Evolutionary conservation across 768 basidiomycete species (phyloP).

Genomic region (Dictyophora rubrovolvata): DNA sequence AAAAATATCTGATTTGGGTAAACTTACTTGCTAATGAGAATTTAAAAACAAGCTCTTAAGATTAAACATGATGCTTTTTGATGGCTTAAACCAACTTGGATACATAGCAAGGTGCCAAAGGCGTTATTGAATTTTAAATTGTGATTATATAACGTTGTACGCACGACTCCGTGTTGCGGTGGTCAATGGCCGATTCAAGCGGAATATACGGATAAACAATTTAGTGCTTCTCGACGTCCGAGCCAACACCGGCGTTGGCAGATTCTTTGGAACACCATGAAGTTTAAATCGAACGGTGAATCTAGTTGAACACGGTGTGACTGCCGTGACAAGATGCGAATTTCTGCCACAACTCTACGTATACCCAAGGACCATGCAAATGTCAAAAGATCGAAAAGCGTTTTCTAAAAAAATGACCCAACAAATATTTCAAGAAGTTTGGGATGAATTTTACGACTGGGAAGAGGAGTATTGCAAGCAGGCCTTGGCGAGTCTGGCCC

Average conservation of each 20-base stretch:
- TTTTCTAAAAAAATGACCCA: not conserved
- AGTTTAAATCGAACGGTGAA: not conserved
- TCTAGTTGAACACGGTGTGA: not conserved
- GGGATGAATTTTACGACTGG: slow-evolving; percentile 17
- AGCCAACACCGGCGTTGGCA: not conserved
- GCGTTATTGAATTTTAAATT: too few species aligned
- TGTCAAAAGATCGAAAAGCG: not conserved
- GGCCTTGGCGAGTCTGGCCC: slow-evolving; percentile 11
- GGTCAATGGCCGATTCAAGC: too few species aligned
- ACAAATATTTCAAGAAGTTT: slow-evolving; percentile 9
- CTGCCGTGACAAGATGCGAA: not conserved
- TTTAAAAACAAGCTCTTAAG: too few species aligned
- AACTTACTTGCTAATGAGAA: too few species aligned
- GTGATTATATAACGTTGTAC: too few species aligned
- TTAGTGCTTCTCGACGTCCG: too few species aligned
- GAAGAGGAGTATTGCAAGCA: slow-evolving; percentile 11
- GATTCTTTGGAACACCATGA: not conserved
- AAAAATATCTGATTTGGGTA: too few species aligned
- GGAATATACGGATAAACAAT: too few species aligned
- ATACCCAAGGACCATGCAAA: not conserved
- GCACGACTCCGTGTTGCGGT: too few species aligned
- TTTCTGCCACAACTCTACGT: not conserved
- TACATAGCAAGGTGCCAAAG: too few species aligned
- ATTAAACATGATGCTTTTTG: too few species aligned
- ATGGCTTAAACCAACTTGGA: too few species aligned